Percentiles rank a stretch among this genome's conserved stretches.
phyloP scores from a whole-genome alignment of 2,329 filamentous ascomycete genomes.

The Penicillium nordicum region DNA sequence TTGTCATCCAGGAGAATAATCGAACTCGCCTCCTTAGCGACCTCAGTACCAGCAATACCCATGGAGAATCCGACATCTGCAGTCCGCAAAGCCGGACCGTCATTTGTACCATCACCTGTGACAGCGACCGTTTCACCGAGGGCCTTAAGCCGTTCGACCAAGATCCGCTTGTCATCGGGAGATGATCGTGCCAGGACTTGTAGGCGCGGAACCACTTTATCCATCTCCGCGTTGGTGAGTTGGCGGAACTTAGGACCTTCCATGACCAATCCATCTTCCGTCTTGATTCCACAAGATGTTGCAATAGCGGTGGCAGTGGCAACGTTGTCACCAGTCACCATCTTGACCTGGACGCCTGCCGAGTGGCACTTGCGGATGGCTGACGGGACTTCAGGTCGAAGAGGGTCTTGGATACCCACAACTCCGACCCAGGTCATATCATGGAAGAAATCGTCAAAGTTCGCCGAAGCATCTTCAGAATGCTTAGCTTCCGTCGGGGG shows the following conservation, averaged over 20 bases:
- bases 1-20: constrained; percentile 67
- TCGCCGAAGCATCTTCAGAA: constrained; percentile 57
- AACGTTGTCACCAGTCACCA: constrained; percentile 71
- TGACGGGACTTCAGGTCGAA: constrained; percentile 63
- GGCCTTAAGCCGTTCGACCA: constrained; percentile 60
- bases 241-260: constrained; percentile 66
- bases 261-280: constrained; percentile 60
- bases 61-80: constrained; percentile 67
- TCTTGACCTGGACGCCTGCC: constrained; percentile 68
- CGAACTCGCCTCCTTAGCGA: constrained; percentile 66
- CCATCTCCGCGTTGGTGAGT: constrained; percentile 58
- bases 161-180: constrained; percentile 64
- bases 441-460: constrained; percentile 66
- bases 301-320: constrained; percentile 71
- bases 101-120: constrained; percentile 66
- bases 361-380: constrained; percentile 65
- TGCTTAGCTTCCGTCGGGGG: constrained; percentile 58
- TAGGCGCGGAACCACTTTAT: constrained; percentile 55
- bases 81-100: constrained; percentile 62
- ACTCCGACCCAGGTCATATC: constrained; percentile 71
- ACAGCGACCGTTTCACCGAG: constrained; percentile 61
- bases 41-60: constrained; percentile 65
- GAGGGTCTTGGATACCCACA: constrained; percentile 72
- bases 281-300: constrained; percentile 67
- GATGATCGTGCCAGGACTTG: constrained; percentile 64